These are phyloP conservation scores for Hanseniaspora taiwanica DNA, from an alignment of 805 yeast genomes.

Conservation along the genomic window DNA sequence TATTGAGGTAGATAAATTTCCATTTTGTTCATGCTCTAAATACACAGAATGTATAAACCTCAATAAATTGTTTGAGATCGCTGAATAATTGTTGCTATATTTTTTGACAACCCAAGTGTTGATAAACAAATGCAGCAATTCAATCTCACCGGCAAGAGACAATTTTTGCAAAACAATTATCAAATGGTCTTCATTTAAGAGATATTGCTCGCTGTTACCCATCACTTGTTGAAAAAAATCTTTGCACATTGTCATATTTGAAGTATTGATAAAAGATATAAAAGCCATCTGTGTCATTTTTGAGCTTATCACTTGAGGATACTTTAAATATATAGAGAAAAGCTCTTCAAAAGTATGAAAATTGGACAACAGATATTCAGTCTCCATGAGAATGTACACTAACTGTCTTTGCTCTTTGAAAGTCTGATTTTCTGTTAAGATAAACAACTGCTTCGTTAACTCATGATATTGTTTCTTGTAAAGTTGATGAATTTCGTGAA, in stretches of 20 bases:
- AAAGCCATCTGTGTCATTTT: constrained; percentile 15
- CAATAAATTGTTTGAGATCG: constrained; percentile 1
- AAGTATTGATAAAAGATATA: constrained; percentile 16
- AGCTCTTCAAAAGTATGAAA: constrained; percentile 15
- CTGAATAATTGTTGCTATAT: not conserved
- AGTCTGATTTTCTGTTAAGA: no score
- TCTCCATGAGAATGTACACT: constrained; percentile 10
- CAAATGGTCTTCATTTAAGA: constrained; percentile 11
- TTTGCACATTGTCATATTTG: constrained; percentile 17
- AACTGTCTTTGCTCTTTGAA: no score
- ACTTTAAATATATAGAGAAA: constrained; percentile 18
- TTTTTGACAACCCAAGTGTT: constrained; percentile 15
- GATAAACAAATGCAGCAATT: constrained; percentile 12
- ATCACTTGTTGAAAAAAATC: constrained; percentile 20
- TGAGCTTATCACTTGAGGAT: constrained; percentile 10
- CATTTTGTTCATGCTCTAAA: constrained; percentile 11
- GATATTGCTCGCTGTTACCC: constrained; percentile 19
- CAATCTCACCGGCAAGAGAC: constrained; percentile 10
- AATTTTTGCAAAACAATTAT: constrained; percentile 11
- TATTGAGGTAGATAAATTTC: not conserved
- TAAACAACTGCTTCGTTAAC: not conserved
- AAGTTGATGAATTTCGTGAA: constrained; percentile 14
- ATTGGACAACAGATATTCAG: constrained; percentile 12
- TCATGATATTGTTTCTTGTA: constrained; percentile 3
- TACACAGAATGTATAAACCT: constrained; percentile 10